Conservation (phyloP, 164 flowering plant genomes). For the Echeveria elegans region DNA sequence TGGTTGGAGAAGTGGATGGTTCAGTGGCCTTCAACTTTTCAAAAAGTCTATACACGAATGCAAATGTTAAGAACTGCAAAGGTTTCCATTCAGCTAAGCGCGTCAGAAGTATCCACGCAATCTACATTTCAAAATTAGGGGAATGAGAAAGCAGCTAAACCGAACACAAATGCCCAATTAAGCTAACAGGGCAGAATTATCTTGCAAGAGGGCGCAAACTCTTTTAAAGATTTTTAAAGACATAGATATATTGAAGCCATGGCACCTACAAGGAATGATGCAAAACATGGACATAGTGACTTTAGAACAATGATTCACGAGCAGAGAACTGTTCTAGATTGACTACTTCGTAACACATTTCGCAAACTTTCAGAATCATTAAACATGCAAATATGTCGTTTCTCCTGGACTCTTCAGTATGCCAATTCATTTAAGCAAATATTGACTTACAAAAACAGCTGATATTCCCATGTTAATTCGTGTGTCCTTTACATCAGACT, state of each 20-base stretch:
- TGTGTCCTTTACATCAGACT: conserved; percentile 60
- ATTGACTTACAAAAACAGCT: conserved; percentile 78
- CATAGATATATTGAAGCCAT: too few species aligned
- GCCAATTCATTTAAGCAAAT: background rate
- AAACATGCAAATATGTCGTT: background rate
- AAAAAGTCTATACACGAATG: conserved; percentile 81
- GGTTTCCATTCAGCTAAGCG: conserved; percentile 86
- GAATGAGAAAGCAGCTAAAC: background rate
- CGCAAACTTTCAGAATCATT: background rate
- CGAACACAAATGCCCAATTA: background rate
- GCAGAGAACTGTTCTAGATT: background rate
- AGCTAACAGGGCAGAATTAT: background rate
- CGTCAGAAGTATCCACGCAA: conserved; percentile 63
- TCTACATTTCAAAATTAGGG: conserved; percentile 35
- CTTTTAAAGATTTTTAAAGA: too few species aligned
- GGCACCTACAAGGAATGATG: too few species aligned
- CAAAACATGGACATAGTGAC: too few species aligned
- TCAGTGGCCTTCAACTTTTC: conserved; percentile 86
- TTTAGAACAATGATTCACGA: too few species aligned
- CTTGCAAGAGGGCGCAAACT: too few species aligned
- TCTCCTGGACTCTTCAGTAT: background rate
- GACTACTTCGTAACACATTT: background rate
- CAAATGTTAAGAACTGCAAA: conserved; percentile 73
- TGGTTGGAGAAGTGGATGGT: conserved; percentile 61
- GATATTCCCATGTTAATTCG: conserved; percentile 84